A percentile compares a stretch with the other conserved stretches of the same genome.
phyloP scores from a whole-genome alignment of 2,329 filamentous ascomycete species.

The Venturia pyrina region DNA sequence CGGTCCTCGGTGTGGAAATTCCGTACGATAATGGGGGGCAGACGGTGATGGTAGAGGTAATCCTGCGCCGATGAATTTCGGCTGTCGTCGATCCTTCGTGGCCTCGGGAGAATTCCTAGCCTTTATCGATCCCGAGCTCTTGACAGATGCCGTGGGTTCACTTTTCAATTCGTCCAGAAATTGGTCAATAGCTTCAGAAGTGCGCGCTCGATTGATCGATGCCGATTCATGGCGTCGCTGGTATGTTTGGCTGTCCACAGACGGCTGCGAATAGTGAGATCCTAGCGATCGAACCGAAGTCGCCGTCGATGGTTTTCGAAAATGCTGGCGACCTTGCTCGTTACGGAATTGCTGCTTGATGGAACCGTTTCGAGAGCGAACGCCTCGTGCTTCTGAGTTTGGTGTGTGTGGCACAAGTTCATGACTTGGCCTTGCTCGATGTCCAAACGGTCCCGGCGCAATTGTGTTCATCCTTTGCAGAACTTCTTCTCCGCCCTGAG shows the following conservation, averaged over 20 bases:
- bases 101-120: constrained; percentile 5
- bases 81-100: constrained; percentile 2
- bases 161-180: constrained; percentile 28
- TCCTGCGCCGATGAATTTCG: background rate
- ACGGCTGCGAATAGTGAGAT: background rate
- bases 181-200: constrained; percentile 22
- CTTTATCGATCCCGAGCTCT: background rate
- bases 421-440: constrained; percentile 23
- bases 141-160: constrained; percentile 19
- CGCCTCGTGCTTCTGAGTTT: background rate
- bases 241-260: background rate
- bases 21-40: background rate
- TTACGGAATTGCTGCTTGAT: constrained; percentile 23
- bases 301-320: constrained; percentile 8
- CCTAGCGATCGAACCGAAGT: background rate
- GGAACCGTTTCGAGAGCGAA: constrained; percentile 15
- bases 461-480: constrained; percentile 56
- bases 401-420: constrained; percentile 19
- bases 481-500: constrained; percentile 31
- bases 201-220: constrained; percentile 15
- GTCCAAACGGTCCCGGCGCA: constrained; percentile 53
- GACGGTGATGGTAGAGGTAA: constrained; percentile 3
- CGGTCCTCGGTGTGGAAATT: background rate
- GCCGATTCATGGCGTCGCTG: constrained; percentile 4
- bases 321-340: constrained; percentile 22